phyloP scores from a whole-genome alignment of 106 monocot species.

The Allium cepa region DNA sequence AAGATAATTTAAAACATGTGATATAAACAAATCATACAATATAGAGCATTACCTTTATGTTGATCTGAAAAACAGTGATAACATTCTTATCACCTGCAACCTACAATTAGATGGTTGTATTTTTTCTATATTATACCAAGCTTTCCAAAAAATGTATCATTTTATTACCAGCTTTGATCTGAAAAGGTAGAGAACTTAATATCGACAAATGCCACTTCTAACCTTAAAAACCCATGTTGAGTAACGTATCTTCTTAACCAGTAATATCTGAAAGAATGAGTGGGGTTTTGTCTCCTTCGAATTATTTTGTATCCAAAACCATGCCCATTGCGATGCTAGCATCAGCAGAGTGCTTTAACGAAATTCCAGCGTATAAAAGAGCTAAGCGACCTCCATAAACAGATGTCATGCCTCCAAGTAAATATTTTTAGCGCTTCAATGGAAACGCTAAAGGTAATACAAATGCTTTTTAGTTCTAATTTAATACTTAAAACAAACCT shows the following conservation, averaged over 20 bases:
- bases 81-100: constrained; percentile 92
- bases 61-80: constrained; percentile 96
- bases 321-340: constrained; percentile 98
- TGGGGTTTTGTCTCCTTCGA: constrained; percentile 90
- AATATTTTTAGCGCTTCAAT: background rate
- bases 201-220: background rate
- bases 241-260: constrained; percentile 96
- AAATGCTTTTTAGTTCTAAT: too few species aligned
- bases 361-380: constrained; percentile 86
- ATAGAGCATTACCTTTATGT: constrained; percentile 67
- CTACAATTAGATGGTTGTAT: constrained; percentile 26
- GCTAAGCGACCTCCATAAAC: constrained; percentile 96
- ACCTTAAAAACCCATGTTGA: constrained; percentile 99
- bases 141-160: background rate
- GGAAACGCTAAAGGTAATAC: too few species aligned
- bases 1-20: too few species aligned
- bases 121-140: background rate
- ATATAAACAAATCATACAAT: too few species aligned
- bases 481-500: too few species aligned
- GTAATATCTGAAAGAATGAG: constrained; percentile 92
- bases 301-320: constrained; percentile 89
- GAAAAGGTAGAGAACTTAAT: background rate
- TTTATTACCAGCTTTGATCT: too few species aligned
- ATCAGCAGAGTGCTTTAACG: constrained; percentile 60
- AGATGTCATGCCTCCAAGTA: constrained; percentile 80